phyloP scores from a whole-genome alignment of 2,329 filamentous ascomycete species.

The Cryphonectria naterciae region DNA sequence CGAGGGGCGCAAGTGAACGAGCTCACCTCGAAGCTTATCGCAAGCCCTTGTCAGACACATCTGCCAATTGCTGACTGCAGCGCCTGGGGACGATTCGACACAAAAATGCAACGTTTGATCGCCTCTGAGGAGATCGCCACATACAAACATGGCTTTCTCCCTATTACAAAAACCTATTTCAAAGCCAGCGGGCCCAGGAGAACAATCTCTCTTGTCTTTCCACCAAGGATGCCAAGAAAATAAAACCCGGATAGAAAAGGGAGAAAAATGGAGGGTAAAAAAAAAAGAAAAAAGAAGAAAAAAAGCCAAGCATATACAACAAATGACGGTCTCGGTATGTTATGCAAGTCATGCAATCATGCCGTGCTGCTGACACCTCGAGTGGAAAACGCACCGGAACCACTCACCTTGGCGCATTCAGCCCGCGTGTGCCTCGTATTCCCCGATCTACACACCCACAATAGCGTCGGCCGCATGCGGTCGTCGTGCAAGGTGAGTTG shows the following conservation, averaged over 20 bases:
- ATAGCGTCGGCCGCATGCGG: neutral
- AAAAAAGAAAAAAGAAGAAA: no score
- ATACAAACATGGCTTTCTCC: neutral
- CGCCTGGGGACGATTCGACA: neutral
- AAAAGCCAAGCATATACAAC: neutral
- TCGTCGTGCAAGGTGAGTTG: neutral
- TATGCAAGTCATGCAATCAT: no score
- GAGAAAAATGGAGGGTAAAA: no score
- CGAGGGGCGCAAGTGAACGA: neutral
- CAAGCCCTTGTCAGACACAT: neutral
- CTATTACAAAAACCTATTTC: neutral
- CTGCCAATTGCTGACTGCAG: neutral
- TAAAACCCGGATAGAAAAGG: no score
- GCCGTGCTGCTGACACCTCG: neutral
- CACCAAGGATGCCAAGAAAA: no score
- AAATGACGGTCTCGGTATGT: neutral
- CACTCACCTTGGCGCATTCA: neutral
- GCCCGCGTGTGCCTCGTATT: neutral
- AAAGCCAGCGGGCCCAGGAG: no score
- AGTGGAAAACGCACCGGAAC: neutral
- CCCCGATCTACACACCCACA: neutral
- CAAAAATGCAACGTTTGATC: neutral
- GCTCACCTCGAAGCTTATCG: constrained; percentile 1
- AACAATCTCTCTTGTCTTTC: no score
- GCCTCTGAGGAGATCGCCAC: neutral